These are phyloP conservation scores for Dendrothele bispora DNA, from an alignment of 768 basidiomycete species.

Conservation along the genomic window DNA sequence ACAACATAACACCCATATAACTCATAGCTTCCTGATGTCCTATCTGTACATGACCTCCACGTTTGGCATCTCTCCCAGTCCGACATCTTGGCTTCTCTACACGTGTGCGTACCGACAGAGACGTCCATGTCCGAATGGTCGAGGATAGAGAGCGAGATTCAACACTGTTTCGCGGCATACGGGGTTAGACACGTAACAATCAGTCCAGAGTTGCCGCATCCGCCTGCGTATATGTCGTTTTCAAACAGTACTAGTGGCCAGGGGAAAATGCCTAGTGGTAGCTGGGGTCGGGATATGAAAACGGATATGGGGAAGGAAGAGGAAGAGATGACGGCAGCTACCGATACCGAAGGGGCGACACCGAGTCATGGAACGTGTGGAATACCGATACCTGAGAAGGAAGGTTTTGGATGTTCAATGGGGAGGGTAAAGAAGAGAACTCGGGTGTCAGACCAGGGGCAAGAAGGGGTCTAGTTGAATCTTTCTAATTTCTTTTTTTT, in stretches of 20 bases:
- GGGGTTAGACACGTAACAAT: slow-evolving; percentile 58
- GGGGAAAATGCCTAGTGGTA: too few relatives aligned
- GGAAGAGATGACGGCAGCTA: slow-evolving; percentile 3
- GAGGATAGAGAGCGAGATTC: slow-evolving; percentile 45
- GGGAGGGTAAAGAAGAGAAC: too few relatives aligned
- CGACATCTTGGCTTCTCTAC: slow-evolving; percentile 52
- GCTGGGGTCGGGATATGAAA: slow-evolving; percentile 1
- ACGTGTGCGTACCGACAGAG: slow-evolving; percentile 49
- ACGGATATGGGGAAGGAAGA: background rate
- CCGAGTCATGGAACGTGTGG: slow-evolving; percentile 8
- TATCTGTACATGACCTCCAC: slow-evolving; percentile 51
- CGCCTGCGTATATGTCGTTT: background rate
- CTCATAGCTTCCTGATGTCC: slow-evolving; percentile 42
- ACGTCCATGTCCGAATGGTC: slow-evolving; percentile 52
- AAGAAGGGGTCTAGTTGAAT: too few relatives aligned
- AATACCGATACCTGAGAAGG: slow-evolving; percentile 1
- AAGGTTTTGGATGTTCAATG: slow-evolving; percentile 7
- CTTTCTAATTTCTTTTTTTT: too few relatives aligned
- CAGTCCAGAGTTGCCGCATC: slow-evolving; percentile 45
- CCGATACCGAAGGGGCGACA: too few relatives aligned
- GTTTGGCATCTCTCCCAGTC: slow-evolving; percentile 54
- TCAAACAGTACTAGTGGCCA: too few relatives aligned
- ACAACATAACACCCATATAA: background rate
- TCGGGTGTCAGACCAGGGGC: too few relatives aligned
- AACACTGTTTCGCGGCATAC: slow-evolving; percentile 52